Percentiles rank a stretch among this genome's conserved stretches.
Evolutionary conservation across 2,329 filamentous ascomycete genomes (phyloP).

Genomic region (Zarea fungicola): DNA sequence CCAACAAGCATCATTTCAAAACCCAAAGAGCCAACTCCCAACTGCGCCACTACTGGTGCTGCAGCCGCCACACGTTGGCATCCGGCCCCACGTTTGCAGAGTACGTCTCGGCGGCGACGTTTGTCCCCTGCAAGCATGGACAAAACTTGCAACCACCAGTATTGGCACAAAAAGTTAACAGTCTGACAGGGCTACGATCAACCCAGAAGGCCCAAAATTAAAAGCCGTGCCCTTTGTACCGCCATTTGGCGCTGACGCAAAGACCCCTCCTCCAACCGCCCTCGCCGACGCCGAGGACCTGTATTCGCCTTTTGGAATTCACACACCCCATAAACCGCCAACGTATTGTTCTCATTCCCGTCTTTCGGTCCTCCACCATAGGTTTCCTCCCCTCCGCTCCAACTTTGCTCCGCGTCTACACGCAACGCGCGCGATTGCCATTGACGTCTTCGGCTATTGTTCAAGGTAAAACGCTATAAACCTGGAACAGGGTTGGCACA

Average conservation of each 20-base stretch:
- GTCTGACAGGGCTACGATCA: background rate
- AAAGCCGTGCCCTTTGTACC: conserved; percentile 1
- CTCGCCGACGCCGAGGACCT: background rate
- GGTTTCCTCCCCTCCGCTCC: background rate
- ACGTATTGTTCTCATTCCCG: background rate
- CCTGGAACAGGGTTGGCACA: background rate
- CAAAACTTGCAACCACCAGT: too few relatives aligned
- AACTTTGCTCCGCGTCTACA: background rate
- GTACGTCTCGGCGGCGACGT: too few relatives aligned
- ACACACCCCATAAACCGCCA: too few relatives aligned
- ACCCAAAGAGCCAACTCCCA: too few relatives aligned
- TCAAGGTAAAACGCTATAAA: background rate
- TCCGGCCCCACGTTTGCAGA: too few relatives aligned
- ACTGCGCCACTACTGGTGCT: too few relatives aligned
- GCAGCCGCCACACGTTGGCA: too few relatives aligned
- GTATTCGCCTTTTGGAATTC: background rate
- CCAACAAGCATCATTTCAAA: too few relatives aligned
- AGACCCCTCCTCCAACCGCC: conserved; percentile 9
- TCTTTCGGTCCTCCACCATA: background rate
- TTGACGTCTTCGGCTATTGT: background rate
- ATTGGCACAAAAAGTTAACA: background rate
- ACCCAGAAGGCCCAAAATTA: background rate
- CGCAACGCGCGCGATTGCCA: background rate
- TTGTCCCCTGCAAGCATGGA: too few relatives aligned
- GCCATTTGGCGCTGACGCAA: conserved; percentile 6